Percentiles rank a stretch among this genome's conserved stretches.
phyloP scores from a whole-genome alignment of 2,329 filamentous ascomycete genomes.

The Zasmidium citrigriseum region DNA sequence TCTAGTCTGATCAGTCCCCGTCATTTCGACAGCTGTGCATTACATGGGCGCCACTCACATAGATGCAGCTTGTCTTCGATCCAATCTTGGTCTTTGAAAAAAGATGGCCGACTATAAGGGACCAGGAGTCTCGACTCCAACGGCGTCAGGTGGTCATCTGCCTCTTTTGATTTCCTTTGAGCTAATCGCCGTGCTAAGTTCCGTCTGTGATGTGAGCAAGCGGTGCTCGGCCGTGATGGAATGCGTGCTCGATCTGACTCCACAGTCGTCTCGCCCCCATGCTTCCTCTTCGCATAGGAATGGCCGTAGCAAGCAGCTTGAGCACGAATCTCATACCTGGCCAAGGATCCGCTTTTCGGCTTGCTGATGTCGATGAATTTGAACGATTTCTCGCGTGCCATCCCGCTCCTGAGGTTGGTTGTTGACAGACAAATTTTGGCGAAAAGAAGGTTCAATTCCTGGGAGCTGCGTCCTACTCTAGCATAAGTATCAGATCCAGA shows the following conservation, averaged over 20 bases:
- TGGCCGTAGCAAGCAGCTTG: background rate
- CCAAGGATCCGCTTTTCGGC: background rate
- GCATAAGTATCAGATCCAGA: too few relatives aligned
- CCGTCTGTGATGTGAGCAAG: too few relatives aligned
- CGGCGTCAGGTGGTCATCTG: background rate
- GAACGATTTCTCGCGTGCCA: background rate
- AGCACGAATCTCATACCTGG: background rate
- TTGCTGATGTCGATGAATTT: background rate
- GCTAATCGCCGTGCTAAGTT: too few relatives aligned
- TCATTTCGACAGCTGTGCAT: too few relatives aligned
- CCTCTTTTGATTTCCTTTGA: background rate
- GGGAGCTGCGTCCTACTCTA: too few relatives aligned
- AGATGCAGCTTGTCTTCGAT: background rate
- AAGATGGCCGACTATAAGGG: background rate
- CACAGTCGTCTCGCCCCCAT: too few relatives aligned
- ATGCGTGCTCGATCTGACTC: too few relatives aligned
- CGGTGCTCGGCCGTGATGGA: too few relatives aligned
- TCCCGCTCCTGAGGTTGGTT: background rate
- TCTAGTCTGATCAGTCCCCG: too few relatives aligned
- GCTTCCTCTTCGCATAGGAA: background rate
- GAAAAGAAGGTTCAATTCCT: too few relatives aligned
- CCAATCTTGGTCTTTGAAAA: background rate
- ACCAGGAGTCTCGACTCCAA: background rate
- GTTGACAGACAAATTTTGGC: too few relatives aligned
- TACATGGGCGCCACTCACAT: background rate